A percentile compares a stretch with the other conserved stretches of the same genome.
Evolutionary conservation across 805 yeast genomes (phyloP).

Genomic region (Sugiyamaella mastotermitis): DNA sequence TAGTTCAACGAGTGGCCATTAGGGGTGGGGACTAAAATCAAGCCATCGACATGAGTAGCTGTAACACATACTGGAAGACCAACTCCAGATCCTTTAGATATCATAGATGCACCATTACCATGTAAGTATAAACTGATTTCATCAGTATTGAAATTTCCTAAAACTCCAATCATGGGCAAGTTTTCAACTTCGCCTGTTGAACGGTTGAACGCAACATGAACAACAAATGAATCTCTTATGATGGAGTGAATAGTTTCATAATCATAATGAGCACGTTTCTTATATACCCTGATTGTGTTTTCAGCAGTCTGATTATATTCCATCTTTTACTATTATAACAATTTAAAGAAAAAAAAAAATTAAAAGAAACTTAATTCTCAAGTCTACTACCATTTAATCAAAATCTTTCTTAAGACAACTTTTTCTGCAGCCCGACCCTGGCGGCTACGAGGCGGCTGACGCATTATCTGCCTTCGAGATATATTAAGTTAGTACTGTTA

Average conservation of each 20-base stretch:
- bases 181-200: neutral
- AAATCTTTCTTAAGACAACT: too few relatives aligned
- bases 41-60: neutral
- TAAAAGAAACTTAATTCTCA: too few relatives aligned
- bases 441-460: too few relatives aligned
- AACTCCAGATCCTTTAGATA: neutral
- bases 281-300: neutral
- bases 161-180: neutral
- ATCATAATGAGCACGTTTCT: neutral
- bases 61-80: neutral
- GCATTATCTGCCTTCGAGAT: too few relatives aligned
- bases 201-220: neutral
- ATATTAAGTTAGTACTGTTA: too few relatives aligned
- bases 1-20: slow-evolving; percentile 1
- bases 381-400: too few relatives aligned
- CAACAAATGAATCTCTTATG: neutral
- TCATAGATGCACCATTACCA: neutral
- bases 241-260: neutral
- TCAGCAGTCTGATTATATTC: neutral
- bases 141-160: neutral
- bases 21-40: neutral
- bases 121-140: neutral
- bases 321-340: too few relatives aligned
- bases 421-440: too few relatives aligned
- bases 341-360: too few relatives aligned